Evolutionary conservation across 768 basidiomycete species (phyloP), one percentile per base, ranked within the genome.

Genomic region (Tylopilus vinaceipallidus): DNA sequence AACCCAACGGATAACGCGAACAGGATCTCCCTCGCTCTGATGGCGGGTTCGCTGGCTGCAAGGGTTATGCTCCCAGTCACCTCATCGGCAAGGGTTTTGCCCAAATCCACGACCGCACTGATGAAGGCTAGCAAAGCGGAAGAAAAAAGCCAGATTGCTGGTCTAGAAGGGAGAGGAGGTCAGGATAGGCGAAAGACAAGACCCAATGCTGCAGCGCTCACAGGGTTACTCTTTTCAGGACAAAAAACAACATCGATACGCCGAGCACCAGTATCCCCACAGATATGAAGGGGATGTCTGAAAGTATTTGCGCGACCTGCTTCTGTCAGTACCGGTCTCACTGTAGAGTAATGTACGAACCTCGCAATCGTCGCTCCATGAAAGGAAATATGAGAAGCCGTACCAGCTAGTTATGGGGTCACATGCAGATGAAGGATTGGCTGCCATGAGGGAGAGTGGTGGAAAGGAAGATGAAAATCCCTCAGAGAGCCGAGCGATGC

Each of bases 261-360:
- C 78, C 83, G 46, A 88, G 79, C 20, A 76, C 76, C 61, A 86
- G 68, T n/a, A 86, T 70, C 29, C 86, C 87, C 35, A 82, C 75
- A 54, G 76, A 78, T 59, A 86, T 79, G 53, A 86, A 72, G 19
- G 87, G 87, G 46, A 88, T 80, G 53, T 85, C 83, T 16, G 78
- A 70, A 38, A 88, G 71, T 35, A 87, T 61, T 54, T 72, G 67
- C 50, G 80, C 77, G 35, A 85, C 67, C 83, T 86, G 45, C 17
- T 55, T 26, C 49, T 24, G 42, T 56, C 34, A 59, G 54, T 45
- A 22, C 4, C 11, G 29, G 17, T 41, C 45, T n/a, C n/a, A 27
- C 13, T n/a, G 35, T 30, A 20, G 22, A 49, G 17, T 9, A 35
- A 42, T 58, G 20, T 6, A 71, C 79, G 47, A 39, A 81, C 81